Evolutionary conservation across 2,329 filamentous ascomycete species (phyloP).

Genomic region (Pseudocercospora macadamiae): DNA sequence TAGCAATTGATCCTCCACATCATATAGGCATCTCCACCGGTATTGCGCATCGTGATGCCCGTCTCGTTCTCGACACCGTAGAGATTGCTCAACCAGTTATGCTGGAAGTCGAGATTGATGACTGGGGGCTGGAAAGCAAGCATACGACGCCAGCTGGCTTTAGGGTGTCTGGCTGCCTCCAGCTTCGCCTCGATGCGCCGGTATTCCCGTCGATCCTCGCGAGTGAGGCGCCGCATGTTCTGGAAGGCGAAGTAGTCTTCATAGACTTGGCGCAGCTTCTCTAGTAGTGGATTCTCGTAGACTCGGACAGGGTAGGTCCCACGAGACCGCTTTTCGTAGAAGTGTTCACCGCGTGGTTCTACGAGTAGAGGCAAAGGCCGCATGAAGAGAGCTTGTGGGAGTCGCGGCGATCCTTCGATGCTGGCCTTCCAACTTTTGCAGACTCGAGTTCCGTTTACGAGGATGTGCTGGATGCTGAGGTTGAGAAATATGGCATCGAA

Average conservation of each 20-base stretch:
- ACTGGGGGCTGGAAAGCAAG: slow-evolving; percentile 10
- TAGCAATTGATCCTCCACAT: background rate
- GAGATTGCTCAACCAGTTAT: background rate
- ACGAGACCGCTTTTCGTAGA: background rate
- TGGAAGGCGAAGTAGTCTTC: background rate
- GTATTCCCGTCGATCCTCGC: background rate
- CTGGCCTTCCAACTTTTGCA: slow-evolving; percentile 16
- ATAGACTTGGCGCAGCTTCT: background rate
- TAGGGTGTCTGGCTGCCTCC: background rate
- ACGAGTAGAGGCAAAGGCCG: background rate
- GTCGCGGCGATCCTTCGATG: slow-evolving; percentile 6
- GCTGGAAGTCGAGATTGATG: background rate
- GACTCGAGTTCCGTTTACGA: background rate
- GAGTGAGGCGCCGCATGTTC: too few species aligned
- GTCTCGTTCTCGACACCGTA: background rate
- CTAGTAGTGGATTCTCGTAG: background rate
- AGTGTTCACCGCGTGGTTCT: background rate
- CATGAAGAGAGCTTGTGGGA: slow-evolving; percentile 22
- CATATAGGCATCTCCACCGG: background rate
- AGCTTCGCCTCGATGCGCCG: background rate
- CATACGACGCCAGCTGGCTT: slow-evolving; percentile 15
- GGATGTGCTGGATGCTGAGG: background rate
- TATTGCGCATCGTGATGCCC: background rate
- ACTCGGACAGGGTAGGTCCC: background rate
- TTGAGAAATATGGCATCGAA: slow-evolving; percentile 29